Conservation (phyloP, 2,329 filamentous ascomycete genomes). For the Tympanopsis confertula region DNA sequence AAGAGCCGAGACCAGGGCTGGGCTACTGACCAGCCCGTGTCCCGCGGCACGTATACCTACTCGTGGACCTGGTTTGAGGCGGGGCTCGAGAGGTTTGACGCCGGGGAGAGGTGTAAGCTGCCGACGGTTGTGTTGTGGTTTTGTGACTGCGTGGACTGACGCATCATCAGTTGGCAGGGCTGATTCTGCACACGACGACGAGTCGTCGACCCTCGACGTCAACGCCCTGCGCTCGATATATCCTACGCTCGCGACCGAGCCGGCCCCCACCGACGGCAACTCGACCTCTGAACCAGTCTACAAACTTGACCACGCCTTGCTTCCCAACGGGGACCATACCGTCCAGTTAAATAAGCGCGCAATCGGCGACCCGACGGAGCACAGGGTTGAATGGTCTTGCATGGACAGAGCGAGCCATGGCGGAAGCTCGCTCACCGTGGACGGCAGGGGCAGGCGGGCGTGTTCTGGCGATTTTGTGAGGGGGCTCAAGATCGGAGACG, state of each 20-base stretch:
- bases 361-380: conserved; percentile 16
- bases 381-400: conserved; percentile 41
- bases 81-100: conserved; percentile 43
- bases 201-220: neutral
- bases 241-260: neutral
- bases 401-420: conserved; percentile 27
- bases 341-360: conserved; percentile 37
- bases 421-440: conserved; percentile 20
- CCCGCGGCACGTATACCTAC: conserved; percentile 26
- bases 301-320: conserved; percentile 25
- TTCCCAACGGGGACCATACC: conserved; percentile 19
- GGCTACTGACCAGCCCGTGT: conserved; percentile 19
- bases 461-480: conserved; percentile 43
- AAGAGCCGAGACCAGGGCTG: conserved; percentile 47
- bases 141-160: neutral
- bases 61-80: conserved; percentile 56
- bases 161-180: neutral
- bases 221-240: neutral
- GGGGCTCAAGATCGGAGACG: conserved; percentile 43
- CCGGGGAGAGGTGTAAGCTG: conserved; percentile 13
- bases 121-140: neutral
- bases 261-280: neutral
- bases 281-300: conserved; percentile 4
- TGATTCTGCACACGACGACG: neutral
- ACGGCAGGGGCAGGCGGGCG: conserved; percentile 37